Evolutionary conservation across 306 rosid species (phyloP).

Genomic region (Cucurbita argyrosperma): DNA sequence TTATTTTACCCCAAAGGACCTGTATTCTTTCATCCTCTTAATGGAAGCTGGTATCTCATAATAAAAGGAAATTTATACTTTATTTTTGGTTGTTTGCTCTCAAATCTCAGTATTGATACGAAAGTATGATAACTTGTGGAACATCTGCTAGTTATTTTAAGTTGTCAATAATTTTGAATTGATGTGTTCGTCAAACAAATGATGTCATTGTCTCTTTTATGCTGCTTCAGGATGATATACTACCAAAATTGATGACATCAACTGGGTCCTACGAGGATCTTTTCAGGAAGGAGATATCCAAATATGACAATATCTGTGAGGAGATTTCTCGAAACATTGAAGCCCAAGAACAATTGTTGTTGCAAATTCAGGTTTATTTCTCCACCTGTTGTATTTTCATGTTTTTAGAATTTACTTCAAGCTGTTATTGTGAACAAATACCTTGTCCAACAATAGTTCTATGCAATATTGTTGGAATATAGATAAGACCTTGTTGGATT

Average conservation of each 20-base stretch:
- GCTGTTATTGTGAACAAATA: neutral
- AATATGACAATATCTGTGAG: constrained; percentile 74
- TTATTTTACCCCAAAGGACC: neutral
- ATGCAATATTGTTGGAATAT: neutral
- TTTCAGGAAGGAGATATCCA: constrained; percentile 82
- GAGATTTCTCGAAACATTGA: constrained; percentile 85
- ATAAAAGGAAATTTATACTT: neutral
- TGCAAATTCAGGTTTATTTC: constrained; percentile 74
- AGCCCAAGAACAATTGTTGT: constrained; percentile 82
- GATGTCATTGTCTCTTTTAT: constrained; percentile 14
- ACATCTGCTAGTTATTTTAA: neutral
- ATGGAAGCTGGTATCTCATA: neutral
- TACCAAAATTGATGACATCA: constrained; percentile 96
- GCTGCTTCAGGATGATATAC: constrained; percentile 79
- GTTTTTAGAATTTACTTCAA: neutral
- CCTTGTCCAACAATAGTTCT: neutral
- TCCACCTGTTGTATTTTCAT: neutral
- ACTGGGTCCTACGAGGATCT: constrained; percentile 97
- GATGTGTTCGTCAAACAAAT: neutral
- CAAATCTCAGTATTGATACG: neutral
- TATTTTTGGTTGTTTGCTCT: neutral
- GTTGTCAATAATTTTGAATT: neutral
- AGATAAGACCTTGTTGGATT: neutral
- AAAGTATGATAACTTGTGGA: neutral
- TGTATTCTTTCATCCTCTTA: neutral